Evolutionary conservation across 129 eudicot genomes (phyloP), one percentile per base, ranked within the genome.

Genomic region (Rutidosis leptorrhynchoides): DNA sequence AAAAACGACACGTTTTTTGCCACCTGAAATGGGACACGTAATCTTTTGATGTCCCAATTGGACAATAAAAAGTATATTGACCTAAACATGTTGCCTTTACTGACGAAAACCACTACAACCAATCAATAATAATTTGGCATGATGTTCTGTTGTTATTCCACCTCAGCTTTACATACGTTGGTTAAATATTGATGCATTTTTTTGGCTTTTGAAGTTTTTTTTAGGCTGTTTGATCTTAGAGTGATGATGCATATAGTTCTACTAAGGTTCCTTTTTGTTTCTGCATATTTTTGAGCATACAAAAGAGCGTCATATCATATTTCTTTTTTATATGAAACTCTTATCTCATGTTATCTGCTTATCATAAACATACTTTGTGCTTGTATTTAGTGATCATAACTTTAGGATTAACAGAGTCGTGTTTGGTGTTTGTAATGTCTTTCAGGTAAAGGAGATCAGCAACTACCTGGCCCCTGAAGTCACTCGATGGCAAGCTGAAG

Each of bases 401-500:
- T 7, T 16, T 21, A 73, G 65, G 52, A 73, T 14, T 27, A 43
- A 71, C 46, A 61, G 16, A 62, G 52, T 7, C 5, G 32, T 62
- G 27, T 35, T 62, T 42, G 40, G 10, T 20, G 20, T 62, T 37
- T 29, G 15, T 69, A 32, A 65, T 25, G 29, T 78, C 7, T 56
- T 32, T 29, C 78, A 85, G 93, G 88, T 85, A 45, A 85, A 45
- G 71, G 88, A 83, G 71, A 78, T 87, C 25, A 81, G 79, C 71
- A 23, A 51, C 67, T 48, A 7, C 35, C 23, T 69, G 17, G 58
- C 90, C 28, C 79, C 67, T 4, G 58, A 55, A 29, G 53, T 87
- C 35, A 67, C 57, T 19, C 87, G 90, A 15, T 87, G 95, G 90
- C 72, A 72, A 42, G 95, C 95, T 66, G 87, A 87, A 74, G 95